A percentile compares a stretch with the other conserved stretches of the same genome.
phyloP scores from a whole-genome alignment of 352 stramenopile genomes.

The Aphanomyces stellatus region DNA sequence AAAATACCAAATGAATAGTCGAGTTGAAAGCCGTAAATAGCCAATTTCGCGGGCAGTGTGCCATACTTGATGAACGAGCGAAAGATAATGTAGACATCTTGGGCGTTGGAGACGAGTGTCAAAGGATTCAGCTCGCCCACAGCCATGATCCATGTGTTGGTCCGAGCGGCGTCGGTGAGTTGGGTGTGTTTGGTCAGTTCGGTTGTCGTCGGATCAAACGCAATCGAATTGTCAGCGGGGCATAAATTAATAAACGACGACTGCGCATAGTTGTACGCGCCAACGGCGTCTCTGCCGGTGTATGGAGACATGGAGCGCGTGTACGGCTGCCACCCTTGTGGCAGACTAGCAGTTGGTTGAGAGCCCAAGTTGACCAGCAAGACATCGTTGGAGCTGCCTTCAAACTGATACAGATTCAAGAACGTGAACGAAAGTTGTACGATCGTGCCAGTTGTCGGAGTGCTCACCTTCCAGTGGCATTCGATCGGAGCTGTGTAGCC shows the following conservation, averaged over 20 bases:
- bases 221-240: not conserved
- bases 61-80: not conserved
- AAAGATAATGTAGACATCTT: conserved; percentile 14
- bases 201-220: not conserved
- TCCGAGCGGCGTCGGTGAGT: not conserved
- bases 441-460: not conserved
- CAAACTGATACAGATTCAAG: not conserved
- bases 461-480: conserved; percentile 14
- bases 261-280: not conserved
- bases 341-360: not conserved
- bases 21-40: not conserved
- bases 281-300: not conserved
- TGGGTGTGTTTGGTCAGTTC: not conserved
- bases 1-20: conserved; percentile 5
- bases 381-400: conserved; percentile 1
- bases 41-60: no score
- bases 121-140: not conserved
- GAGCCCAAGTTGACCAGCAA: conserved; percentile 3
- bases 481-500: not conserved
- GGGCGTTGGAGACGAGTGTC: not conserved
- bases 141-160: not conserved
- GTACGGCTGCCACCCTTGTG: not conserved
- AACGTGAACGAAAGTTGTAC: not conserved
- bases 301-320: no score
- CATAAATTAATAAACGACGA: not conserved